Evolutionary conservation across 148 eudicot species (phyloP), one percentile per base, ranked within the genome.

Genomic region (Oxyria digyna): DNA sequence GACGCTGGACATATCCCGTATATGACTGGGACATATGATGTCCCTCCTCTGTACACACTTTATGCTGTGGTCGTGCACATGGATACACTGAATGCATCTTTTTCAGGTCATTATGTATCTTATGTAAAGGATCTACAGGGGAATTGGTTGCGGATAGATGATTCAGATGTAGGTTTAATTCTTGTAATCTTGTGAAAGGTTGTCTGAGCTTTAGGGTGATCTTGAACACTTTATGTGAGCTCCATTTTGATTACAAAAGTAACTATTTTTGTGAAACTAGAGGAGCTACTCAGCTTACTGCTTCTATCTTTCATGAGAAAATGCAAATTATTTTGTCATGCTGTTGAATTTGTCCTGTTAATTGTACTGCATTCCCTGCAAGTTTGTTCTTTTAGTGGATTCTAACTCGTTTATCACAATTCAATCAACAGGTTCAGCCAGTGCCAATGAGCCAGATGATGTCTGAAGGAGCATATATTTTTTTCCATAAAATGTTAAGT

Each of bases 391-490:
- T 18, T 55, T 24, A 12, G 17, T 31, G 18, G 59, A 43, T 43
- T 68, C 71, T 70, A 38, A 70, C 23, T 73, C n/a, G 67, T 55
- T 33, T 37, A 40, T 63, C 42, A 14, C 65, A 40, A 46, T 79
- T n/a, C 38, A 49, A 32, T 68, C 62, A 72, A 71, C 87, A 92
- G 98, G 96, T 92, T 29, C 89, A 84, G 69, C 87, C 88, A 41
- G 96, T 84, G 67, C 73, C 83, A 32, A 74, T 78, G 73, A 86
- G 84, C 83, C 91, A 83, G 67, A 96, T 92, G 76, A 89, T 92
- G 96, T 89, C 94, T 0, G 94, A 92, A 82, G 96, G 94, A 75
- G 98, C 98, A 76, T 92, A 92, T 69, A 92, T 92, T 65, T 78
- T 92, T 55, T 92, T 92, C 72, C 89, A 92, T 78, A 84, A n/a